These are phyloP conservation scores for Firmiana major DNA, from an alignment of 345 rosid species.

Conservation along the genomic window DNA sequence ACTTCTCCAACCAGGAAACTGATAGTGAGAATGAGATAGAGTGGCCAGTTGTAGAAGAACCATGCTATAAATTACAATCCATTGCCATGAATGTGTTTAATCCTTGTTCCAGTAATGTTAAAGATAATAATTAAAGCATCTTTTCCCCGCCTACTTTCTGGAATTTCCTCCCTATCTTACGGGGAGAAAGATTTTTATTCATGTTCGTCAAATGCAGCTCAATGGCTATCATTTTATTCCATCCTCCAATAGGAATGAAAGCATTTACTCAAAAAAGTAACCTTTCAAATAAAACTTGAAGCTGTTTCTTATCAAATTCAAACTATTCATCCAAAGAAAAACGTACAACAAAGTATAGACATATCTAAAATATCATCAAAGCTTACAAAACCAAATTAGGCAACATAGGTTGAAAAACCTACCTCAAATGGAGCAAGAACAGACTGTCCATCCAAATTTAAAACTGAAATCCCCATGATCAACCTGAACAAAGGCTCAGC, in stretches of 20 bases:
- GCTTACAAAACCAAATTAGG: not conserved
- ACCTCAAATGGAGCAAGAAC: constrained; percentile 96
- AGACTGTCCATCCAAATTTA: constrained; percentile 67
- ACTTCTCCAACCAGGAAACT: not conserved
- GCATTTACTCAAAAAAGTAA: not conserved
- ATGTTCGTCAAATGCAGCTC: not conserved
- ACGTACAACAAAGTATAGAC: not conserved
- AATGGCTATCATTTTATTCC: not conserved
- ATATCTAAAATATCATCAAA: not conserved
- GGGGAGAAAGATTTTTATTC: not conserved
- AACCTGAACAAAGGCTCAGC: constrained; percentile 84
- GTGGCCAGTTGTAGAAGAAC: not conserved
- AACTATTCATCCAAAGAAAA: not conserved
- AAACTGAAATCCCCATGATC: constrained; percentile 78
- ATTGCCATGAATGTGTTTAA: not conserved
- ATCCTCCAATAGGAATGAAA: not conserved
- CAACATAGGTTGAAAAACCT: constrained; percentile 4
- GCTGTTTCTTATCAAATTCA: not conserved
- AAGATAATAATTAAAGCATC: not conserved
- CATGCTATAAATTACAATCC: not conserved
- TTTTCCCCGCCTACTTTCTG: not conserved
- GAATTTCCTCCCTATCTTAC: not conserved
- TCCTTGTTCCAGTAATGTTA: not conserved
- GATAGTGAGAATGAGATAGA: not conserved
- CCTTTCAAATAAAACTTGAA: not conserved